Base-by-base conservation (phyloP, 2,329 filamentous ascomycete species). In the Penicillium digitatum region DNA sequence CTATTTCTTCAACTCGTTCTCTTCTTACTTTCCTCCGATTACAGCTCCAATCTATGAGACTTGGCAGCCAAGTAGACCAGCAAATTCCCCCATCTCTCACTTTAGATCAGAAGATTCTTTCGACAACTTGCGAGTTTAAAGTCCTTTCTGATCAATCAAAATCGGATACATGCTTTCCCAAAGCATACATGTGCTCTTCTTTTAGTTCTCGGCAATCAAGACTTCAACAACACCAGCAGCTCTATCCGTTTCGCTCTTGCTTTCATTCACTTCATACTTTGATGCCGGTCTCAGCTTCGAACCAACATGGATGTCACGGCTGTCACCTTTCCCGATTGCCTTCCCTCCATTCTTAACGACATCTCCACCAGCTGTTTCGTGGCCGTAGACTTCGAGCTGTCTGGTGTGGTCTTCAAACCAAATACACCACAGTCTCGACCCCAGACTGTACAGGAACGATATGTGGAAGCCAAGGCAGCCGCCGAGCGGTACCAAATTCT, bases 321-420 rank as follows among this genome's bases (percentile, higher is more conserved):
- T 22, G 63, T 67, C 55, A 75, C 78, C 45, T 85, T 83, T 65
- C 71, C 74, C 27, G 69, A 74, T 29, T 72, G 79, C 27, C 72
- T 87, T 7, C 76, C 85, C 3, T 76, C 76, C 37, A 79, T 88
- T 34, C 70, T 88, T 20, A 75, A 79, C 56, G 76, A 82, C 54
- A 79, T 88, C 53, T 78, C 82, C 26, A 75, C 80, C 52, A 80
- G 83, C 32, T 77, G 79, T 56, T 87, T 87, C 62, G 81, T 88
- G 12, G 76, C 84, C 3, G 76, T 88, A 55, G 86, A 88, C 65
- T 75, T 87, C 12, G 86, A 88, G 69, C 80, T 88, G 43, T 87
- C 85, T 14, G 86, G 86, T 2, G 84, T 88, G 22, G 75, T 78
- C 3, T 69, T 69, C 12, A 77, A 77, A 24, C 71, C 73, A 42